Conservation (phyloP, 352 stramenopile species). For the Globisporangium viniferum region DNA sequence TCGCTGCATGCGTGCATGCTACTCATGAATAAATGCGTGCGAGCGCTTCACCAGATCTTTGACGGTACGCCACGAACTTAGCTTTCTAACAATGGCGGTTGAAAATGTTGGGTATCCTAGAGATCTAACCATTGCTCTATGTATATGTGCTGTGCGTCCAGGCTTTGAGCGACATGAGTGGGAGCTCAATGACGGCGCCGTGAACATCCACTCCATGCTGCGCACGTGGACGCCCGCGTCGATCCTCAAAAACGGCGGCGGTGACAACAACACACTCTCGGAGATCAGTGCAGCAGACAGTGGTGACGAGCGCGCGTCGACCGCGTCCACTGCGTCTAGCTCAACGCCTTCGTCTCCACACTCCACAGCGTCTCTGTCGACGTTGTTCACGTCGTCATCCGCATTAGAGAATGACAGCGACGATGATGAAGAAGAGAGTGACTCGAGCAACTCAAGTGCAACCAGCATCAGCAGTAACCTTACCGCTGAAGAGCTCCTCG, state of each 20-base stretch:
- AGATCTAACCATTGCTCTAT: neutral
- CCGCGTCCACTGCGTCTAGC: neutral
- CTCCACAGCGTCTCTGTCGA: neutral
- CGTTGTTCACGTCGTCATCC: neutral
- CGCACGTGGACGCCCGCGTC: constrained; percentile 29
- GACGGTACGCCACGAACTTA: constrained; percentile 24
- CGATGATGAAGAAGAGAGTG: neutral
- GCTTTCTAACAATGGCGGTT: neutral
- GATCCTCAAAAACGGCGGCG: constrained; percentile 43
- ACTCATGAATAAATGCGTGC: constrained; percentile 50
- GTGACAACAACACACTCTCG: constrained; percentile 23
- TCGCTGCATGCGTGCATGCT: constrained; percentile 54
- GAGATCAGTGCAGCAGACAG: constrained; percentile 18
- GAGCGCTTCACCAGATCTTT: constrained; percentile 51
- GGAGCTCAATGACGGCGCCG: constrained; percentile 71
- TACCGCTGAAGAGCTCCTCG: neutral
- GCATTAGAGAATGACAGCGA: neutral
- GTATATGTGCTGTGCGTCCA: neutral
- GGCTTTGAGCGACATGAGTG: constrained; percentile 55
- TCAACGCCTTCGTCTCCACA: neutral
- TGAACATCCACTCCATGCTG: constrained; percentile 76
- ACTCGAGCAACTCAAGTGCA: no score
- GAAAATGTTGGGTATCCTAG: neutral
- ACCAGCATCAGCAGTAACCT: no score
- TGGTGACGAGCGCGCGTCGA: neutral